phyloP scores from a whole-genome alignment of 129 eudicot species.

The Flaveria trinervia region DNA sequence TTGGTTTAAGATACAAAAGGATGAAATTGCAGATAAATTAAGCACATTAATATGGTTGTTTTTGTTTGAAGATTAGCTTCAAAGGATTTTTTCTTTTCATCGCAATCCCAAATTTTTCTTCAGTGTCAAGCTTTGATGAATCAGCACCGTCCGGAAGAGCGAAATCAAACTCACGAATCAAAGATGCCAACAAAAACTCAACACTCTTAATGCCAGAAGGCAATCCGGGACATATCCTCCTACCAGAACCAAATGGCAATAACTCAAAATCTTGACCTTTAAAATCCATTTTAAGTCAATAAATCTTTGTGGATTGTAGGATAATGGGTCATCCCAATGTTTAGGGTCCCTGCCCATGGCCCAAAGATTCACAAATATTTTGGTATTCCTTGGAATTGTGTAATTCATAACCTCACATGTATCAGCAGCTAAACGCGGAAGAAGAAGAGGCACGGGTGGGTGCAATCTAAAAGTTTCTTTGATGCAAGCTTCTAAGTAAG shows the following conservation, averaged over 20 bases:
- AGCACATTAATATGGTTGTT: background rate
- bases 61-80: background rate
- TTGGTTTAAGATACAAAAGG: background rate
- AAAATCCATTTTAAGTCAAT: too few relatives aligned
- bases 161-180: background rate
- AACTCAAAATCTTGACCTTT: too few relatives aligned
- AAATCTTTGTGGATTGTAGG: background rate
- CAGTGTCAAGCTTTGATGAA: background rate
- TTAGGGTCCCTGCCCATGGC: background rate
- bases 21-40: background rate
- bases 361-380: background rate
- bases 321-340: background rate
- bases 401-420: background rate
- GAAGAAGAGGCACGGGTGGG: background rate
- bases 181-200: background rate
- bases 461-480: background rate
- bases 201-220: background rate
- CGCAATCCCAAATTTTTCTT: background rate
- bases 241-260: too few relatives aligned
- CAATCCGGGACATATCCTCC: too few relatives aligned
- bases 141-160: background rate
- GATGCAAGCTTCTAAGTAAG: background rate
- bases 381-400: background rate
- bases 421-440: background rate
- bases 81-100: background rate